Conservation (phyloP, 352 stramenopile species). For the Pythium dissotocum region DNA sequence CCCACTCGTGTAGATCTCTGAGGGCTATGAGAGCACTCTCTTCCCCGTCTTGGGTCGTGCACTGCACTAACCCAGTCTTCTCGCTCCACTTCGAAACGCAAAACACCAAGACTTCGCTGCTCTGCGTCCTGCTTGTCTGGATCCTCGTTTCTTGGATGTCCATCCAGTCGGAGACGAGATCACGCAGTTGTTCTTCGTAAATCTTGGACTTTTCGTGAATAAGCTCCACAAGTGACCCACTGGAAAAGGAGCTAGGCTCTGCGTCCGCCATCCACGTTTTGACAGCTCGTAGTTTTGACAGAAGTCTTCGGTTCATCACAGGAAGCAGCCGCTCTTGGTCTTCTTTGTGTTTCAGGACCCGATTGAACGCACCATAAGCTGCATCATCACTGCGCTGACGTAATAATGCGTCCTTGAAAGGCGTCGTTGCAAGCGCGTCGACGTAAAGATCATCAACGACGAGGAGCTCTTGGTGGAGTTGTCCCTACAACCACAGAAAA, state of each 20-base stretch:
- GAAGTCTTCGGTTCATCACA: conserved; percentile 33
- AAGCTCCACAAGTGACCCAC: background rate
- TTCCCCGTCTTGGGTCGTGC: background rate
- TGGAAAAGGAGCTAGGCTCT: background rate
- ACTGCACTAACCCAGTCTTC: background rate
- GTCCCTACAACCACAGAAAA: conserved; percentile 4
- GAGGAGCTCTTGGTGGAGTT: conserved; percentile 11
- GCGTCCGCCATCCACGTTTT: background rate
- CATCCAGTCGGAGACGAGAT: background rate
- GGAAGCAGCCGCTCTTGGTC: conserved; percentile 39
- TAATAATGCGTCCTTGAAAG: conserved; percentile 30
- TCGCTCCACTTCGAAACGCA: background rate
- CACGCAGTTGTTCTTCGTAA: background rate
- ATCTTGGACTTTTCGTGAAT: background rate
- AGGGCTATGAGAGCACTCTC: background rate
- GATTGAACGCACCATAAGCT: conserved; percentile 29
- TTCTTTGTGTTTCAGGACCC: conserved; percentile 33
- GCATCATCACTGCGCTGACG: conserved; percentile 21
- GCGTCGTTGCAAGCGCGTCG: conserved; percentile 46
- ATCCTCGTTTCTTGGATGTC: background rate
- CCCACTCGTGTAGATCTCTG: background rate
- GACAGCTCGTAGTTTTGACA: conserved; percentile 35
- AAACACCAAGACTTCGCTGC: background rate
- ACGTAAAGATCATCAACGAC: conserved; percentile 48
- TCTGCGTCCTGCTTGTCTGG: background rate